Conservation (phyloP, 208 protist species). For the Crithidia bombi region DNA sequence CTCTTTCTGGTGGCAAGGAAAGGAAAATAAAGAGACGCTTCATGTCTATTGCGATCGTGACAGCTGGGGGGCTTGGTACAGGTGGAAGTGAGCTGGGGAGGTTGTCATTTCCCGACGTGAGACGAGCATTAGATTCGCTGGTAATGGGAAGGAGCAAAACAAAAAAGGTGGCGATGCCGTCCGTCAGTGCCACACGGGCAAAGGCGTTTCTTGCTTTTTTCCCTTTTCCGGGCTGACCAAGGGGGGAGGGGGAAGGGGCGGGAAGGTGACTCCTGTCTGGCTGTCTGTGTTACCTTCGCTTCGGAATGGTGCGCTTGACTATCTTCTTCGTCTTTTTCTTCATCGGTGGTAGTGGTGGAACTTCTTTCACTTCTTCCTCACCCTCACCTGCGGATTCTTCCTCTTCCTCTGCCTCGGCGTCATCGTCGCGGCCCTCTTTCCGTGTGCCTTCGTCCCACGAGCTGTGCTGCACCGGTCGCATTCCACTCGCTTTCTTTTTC, state of each 20-base stretch:
- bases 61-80: no score
- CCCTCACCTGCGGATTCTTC: conserved; percentile 15
- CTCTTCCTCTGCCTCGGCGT: conserved; percentile 18
- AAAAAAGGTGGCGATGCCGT: background rate
- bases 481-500: conserved; percentile 20
- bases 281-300: background rate
- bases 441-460: conserved; percentile 51
- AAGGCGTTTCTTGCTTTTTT: no score
- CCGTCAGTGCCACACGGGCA: no score
- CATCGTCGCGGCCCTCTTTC: conserved; percentile 26
- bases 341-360: conserved; percentile 23
- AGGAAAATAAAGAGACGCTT: no score
- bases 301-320: conserved; percentile 33
- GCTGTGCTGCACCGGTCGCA: conserved; percentile 52
- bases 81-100: no score
- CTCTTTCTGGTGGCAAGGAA: no score
- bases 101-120: no score
- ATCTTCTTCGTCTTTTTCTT: conserved; percentile 45
- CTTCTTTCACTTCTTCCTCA: conserved; percentile 9
- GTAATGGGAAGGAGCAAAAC: background rate
- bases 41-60: no score
- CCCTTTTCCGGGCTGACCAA: background rate
- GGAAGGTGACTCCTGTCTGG: no score
- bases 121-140: background rate
- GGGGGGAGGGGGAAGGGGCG: no score